These are phyloP conservation scores for Dioscorea zingiberensis DNA, from an alignment of 106 monocot genomes.

Conservation along the genomic window DNA sequence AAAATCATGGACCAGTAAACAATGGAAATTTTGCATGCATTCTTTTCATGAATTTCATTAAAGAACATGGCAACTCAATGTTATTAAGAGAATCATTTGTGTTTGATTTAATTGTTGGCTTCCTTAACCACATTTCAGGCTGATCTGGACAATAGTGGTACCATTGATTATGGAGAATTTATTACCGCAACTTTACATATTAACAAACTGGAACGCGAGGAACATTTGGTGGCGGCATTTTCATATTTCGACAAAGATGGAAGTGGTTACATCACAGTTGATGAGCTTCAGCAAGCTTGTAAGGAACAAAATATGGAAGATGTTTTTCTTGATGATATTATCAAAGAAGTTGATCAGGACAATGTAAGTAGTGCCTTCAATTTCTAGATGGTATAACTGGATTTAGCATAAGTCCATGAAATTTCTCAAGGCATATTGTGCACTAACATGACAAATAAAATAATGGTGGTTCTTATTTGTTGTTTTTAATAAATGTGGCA, in stretches of 20 bases:
- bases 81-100: no score
- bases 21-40: no score
- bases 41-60: no score
- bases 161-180: slow-evolving; percentile 40
- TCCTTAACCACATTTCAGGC: slow-evolving; percentile 11
- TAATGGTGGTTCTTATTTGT: no score
- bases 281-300: slow-evolving; percentile 35
- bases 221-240: slow-evolving; percentile 29
- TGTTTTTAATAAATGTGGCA: no score
- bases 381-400: no score
- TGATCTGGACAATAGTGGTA: slow-evolving; percentile 39
- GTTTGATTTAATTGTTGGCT: no score
- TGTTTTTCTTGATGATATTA: slow-evolving; percentile 27
- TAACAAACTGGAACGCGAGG: slow-evolving; percentile 36
- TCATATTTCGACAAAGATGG: slow-evolving; percentile 38
- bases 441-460: no score
- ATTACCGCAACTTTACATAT: slow-evolving; percentile 32
- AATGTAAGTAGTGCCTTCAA: background rate
- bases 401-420: no score
- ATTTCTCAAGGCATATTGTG: no score
- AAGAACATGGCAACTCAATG: no score
- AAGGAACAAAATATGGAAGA: slow-evolving; percentile 25
- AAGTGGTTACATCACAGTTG: slow-evolving; percentile 38
- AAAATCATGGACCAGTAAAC: no score
- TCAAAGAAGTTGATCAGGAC: slow-evolving; percentile 30